phyloP scores from a whole-genome alignment of 2,329 filamentous ascomycete species.

The Albifimbria verrucaria region DNA sequence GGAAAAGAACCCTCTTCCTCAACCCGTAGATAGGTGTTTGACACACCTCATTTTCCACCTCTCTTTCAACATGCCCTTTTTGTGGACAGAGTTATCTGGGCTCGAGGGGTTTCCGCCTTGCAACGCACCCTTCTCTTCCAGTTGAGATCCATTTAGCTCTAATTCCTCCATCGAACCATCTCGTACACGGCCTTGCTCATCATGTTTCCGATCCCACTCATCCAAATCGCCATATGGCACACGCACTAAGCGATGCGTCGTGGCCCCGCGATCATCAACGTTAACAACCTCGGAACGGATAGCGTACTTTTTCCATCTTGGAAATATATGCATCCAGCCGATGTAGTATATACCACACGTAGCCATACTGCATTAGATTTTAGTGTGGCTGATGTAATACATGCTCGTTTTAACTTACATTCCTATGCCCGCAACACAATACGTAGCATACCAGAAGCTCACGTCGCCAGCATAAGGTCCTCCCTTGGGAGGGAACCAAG shows the following conservation, averaged over 20 bases:
- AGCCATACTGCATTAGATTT: neutral
- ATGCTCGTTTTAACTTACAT: neutral
- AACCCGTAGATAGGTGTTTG: too few species aligned
- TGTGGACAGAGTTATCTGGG: too few species aligned
- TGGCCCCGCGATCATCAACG: neutral
- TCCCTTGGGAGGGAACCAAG: conserved; percentile 61
- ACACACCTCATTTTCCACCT: too few species aligned
- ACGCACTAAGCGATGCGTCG: neutral
- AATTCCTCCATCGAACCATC: too few species aligned
- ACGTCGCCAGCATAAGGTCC: conserved; percentile 58
- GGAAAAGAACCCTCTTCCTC: too few species aligned
- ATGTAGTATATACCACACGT: neutral
- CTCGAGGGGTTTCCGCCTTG: too few species aligned
- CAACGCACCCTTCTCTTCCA: too few species aligned
- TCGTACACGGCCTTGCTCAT: neutral
- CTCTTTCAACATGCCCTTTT: too few species aligned
- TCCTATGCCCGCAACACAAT: neutral
- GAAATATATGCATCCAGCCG: neutral
- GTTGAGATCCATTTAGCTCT: too few species aligned
- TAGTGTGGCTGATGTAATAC: neutral
- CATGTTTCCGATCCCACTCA: neutral
- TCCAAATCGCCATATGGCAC: neutral
- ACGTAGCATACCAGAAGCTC: conserved; percentile 62
- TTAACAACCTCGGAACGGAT: neutral
- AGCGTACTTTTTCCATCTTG: neutral